Evolutionary conservation across 2,329 filamentous ascomycete genomes (phyloP).

Genomic region (Cercospora zeina): DNA sequence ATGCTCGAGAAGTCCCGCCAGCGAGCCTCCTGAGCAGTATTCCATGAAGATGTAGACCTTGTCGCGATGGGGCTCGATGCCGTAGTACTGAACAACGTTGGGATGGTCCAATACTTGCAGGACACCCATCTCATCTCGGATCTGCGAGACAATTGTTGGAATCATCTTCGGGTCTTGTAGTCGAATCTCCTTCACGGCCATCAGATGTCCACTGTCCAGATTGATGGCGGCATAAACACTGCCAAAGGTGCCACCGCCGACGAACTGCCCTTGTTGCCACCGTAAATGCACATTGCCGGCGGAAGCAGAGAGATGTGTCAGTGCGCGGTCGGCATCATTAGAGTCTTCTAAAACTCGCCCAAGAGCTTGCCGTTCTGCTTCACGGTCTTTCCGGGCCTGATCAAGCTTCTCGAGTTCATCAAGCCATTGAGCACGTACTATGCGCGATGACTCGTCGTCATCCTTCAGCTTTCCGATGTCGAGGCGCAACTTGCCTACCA

Average conservation of each 20-base stretch:
- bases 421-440: constrained; percentile 74
- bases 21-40: constrained; percentile 91
- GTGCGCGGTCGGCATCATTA: constrained; percentile 91
- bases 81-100: constrained; percentile 96
- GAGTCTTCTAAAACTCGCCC: constrained; percentile 90
- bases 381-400: constrained; percentile 71
- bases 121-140: constrained; percentile 95
- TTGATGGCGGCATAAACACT: constrained; percentile 98
- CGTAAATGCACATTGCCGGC: constrained; percentile 93
- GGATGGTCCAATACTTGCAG: constrained; percentile 94
- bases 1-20: constrained; percentile 87
- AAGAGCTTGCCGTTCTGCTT: constrained; percentile 81
- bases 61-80: constrained; percentile 96
- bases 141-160: constrained; percentile 88
- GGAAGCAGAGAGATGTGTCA: constrained; percentile 90
- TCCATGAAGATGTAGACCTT: constrained; percentile 99
- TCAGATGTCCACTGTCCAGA: constrained; percentile 88
- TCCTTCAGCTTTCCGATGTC: constrained; percentile 73
- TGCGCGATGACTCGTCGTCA: constrained; percentile 79
- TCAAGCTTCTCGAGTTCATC: constrained; percentile 75
- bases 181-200: constrained; percentile 98
- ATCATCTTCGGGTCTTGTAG: constrained; percentile 96
- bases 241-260: constrained; percentile 94
- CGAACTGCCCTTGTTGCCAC: constrained; percentile 98
- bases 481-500: constrained; percentile 71